Evolutionary conservation across 1,284 basidiomycete genomes (phyloP), one percentile per base, ranked within the genome.

Genomic region (Ustilago cynodontis): DNA sequence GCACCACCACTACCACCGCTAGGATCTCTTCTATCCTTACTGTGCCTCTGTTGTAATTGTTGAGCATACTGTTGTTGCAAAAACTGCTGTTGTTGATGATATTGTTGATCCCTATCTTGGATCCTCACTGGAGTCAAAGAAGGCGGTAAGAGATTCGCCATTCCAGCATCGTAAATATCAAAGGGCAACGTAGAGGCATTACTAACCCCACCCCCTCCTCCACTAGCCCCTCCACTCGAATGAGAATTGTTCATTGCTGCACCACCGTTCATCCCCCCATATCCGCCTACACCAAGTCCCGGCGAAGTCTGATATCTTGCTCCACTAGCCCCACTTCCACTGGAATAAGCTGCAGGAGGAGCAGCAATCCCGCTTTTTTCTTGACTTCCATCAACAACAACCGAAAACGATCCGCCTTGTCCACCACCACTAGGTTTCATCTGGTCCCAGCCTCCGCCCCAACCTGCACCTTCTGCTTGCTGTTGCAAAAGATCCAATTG

Each of bases 121-220:
- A 77, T 77, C 1, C 75, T 56, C 0, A 77, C 75, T 2, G 75
- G 75, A 8, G 70, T 77, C 1, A 77, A 43, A 1, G 63, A 57
- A 4, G 75, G 75, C 1, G 76, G 76, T 5, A 78, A 63, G 14
- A 80, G 54, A 29, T 73, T 74, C 11, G 78, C 68, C 65, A 80
- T 80, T n/a, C 77, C 79, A 9, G 72, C 68, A 47, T 80, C 78
- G 58, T 80, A 80, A 14, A 77, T 80, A 50, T 80, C 77, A n/a
- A 78, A 73, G 3, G 79, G 79, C 39, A 80, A 28, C 13, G 75
- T 71, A 1, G 70, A 71, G 3, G 39, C 61, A 18, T 37, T 58
- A 0, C 52, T n/a, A n/a, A 22, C 47, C 3, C 47, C 47, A 1
- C 52, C 39, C 9, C 39, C 49, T 29, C 61, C 53, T 22, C 58